Conservation (phyloP, 78 protist genomes). For the Capsaspora owczarzaki region DNA sequence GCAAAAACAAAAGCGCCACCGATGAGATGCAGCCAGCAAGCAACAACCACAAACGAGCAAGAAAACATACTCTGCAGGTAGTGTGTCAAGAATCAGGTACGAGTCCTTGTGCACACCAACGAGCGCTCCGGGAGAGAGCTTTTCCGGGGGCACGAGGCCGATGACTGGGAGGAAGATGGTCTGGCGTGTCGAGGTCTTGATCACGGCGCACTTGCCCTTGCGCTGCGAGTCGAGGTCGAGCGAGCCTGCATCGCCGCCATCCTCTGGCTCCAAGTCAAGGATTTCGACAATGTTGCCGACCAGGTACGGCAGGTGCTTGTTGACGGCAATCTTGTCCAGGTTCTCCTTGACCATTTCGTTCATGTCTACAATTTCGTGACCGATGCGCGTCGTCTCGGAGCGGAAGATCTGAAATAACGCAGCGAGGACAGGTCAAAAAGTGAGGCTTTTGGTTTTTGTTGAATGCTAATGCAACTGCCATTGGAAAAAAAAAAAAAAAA, state of each 20-base stretch:
- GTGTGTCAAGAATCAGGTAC: conserved; percentile 87
- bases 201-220: conserved; percentile 71
- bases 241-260: conserved; percentile 38
- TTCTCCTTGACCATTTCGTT: conserved; percentile 85
- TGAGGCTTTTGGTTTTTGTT: too few species aligned
- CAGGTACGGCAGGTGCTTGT: conserved; percentile 94
- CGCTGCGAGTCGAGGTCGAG: conserved; percentile 60
- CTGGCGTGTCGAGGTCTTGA: conserved; percentile 89
- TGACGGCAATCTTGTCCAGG: conserved; percentile 81
- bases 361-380: conserved; percentile 43
- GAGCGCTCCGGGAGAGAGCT: conserved; percentile 95
- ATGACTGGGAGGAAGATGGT: conserved; percentile 95
- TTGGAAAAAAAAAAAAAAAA: too few species aligned
- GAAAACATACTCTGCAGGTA: conserved; percentile 95
- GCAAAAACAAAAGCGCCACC: too few species aligned
- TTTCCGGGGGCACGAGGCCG: conserved; percentile 90
- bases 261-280: conserved; percentile 36
- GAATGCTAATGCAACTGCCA: too few species aligned
- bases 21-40: neutral
- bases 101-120: conserved; percentile 99
- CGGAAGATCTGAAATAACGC: conserved; percentile 20
- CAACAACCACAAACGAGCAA: neutral
- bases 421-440: too few species aligned
- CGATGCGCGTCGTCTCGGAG: conserved; percentile 24
- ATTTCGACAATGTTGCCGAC: conserved; percentile 96